Evolutionary conservation across 768 basidiomycete species (phyloP).

Genomic region (Pilatotrama ljubarskyi): DNA sequence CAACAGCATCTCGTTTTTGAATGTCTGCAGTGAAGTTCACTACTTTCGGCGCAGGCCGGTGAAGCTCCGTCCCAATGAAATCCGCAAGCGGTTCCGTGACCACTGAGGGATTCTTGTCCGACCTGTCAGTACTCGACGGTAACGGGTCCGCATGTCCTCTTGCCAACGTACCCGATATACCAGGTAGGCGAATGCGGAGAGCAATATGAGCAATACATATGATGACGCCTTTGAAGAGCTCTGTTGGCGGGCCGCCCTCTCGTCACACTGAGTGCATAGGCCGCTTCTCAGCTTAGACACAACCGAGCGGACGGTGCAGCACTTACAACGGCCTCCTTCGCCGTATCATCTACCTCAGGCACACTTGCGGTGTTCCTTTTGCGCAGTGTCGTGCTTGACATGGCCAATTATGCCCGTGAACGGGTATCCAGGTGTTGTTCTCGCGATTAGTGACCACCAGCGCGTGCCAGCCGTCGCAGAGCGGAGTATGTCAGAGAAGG

Average conservation of each 20-base stretch:
- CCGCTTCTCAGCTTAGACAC: not conserved
- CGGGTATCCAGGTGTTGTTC: not conserved
- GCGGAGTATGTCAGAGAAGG: not conserved
- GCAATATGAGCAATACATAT: conserved; percentile 14
- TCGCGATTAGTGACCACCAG: not conserved
- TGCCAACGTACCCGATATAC: conserved; percentile 21
- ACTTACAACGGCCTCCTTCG: not conserved
- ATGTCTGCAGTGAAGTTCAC: conserved; percentile 54
- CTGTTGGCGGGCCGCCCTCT: not conserved
- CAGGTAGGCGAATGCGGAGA: conserved; percentile 8
- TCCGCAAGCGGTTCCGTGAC: conserved; percentile 8
- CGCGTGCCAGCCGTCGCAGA: conserved; percentile 15
- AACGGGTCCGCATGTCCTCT: too few species aligned
- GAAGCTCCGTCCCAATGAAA: conserved; percentile 23
- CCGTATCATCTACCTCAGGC: not conserved
- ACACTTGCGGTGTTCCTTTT: conserved; percentile 2
- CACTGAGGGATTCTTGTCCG: conserved; percentile 10
- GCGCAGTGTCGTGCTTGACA: conserved; percentile 3
- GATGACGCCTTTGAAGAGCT: not conserved
- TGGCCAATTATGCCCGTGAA: not conserved
- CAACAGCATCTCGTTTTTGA: conserved; percentile 65
- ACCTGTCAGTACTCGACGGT: not conserved
- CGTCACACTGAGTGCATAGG: not conserved
- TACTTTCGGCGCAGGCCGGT: not conserved
- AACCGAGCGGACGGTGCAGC: not conserved